phyloP scores from a whole-genome alignment of 768 basidiomycete species.

The Porphyrellus cyaneotinctus region DNA sequence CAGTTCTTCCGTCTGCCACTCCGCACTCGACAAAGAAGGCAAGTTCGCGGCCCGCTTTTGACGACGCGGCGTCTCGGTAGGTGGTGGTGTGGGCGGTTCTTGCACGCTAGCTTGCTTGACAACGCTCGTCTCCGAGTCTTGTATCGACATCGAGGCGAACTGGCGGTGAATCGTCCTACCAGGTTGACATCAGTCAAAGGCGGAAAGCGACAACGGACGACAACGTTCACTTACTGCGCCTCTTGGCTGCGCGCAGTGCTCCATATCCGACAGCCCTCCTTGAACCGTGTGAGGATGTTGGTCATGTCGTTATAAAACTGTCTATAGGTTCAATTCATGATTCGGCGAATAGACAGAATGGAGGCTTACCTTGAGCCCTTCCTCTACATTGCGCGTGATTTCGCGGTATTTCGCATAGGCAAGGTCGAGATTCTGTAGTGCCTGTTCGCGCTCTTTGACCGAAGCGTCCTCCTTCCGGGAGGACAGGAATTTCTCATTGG shows the following conservation, averaged over 20 bases:
- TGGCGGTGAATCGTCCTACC: conserved; percentile 18
- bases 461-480: conserved; percentile 74
- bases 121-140: conserved; percentile 14
- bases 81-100: neutral
- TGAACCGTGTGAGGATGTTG: conserved; percentile 67
- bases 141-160: conserved; percentile 32
- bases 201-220: neutral
- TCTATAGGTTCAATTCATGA: neutral
- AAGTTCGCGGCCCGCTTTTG: conserved; percentile 35
- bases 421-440: conserved; percentile 75
- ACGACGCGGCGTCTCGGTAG: conserved; percentile 12
- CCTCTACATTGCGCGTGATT: conserved; percentile 77
- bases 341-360: neutral
- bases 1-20: conserved; percentile 53
- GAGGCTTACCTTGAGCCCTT: conserved; percentile 70
- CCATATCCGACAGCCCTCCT: conserved; percentile 74
- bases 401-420: conserved; percentile 88
- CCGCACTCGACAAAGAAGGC: conserved; percentile 45
- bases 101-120: conserved; percentile 1
- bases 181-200: neutral
- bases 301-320: conserved; percentile 91
- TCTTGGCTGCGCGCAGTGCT: conserved; percentile 67
- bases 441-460: conserved; percentile 76
- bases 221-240: conserved; percentile 54
- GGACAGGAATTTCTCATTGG: conserved; percentile 70